These are phyloP conservation scores for Ascochyta clinopodiicola DNA, from an alignment of 2,329 filamentous ascomycete genomes.

Conservation along the genomic window DNA sequence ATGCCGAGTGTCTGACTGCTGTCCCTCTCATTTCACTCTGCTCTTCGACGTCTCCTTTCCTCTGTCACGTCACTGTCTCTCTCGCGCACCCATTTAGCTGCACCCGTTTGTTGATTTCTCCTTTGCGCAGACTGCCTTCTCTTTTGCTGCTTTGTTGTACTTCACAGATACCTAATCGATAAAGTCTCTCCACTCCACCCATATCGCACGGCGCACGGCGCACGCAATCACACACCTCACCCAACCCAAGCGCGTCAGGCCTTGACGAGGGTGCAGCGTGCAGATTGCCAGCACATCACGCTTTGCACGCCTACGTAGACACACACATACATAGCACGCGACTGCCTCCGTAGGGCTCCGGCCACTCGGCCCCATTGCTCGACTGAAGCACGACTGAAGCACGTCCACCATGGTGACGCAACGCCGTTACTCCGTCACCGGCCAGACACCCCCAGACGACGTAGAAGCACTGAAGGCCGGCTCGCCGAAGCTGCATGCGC, in stretches of 20 bases:
- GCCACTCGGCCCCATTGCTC: conserved; percentile 1
- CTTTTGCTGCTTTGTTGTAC: neutral
- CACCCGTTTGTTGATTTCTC: too few species aligned
- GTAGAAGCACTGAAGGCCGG: conserved; percentile 40
- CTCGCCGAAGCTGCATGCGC: conserved; percentile 46
- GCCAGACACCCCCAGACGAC: conserved; percentile 45
- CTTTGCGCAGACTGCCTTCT: neutral
- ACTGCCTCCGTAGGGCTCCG: conserved; percentile 12
- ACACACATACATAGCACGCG: conserved; percentile 20
- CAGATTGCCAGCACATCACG: conserved; percentile 33
- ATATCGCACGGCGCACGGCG: conserved; percentile 23
- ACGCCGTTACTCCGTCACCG: conserved; percentile 47
- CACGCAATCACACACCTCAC: conserved; percentile 36
- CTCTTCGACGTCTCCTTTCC: conserved; percentile 12
- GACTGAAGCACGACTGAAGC: conserved; percentile 5
- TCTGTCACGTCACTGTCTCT: conserved; percentile 11
- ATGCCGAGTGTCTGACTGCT: conserved; percentile 18
- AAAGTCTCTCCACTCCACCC: conserved; percentile 28
- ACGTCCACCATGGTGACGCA: conserved; percentile 37
- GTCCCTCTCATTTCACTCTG: conserved; percentile 28
- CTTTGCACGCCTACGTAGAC: conserved; percentile 23
- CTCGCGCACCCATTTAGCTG: too few species aligned
- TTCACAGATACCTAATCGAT: conserved; percentile 31
- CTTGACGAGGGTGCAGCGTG: conserved; percentile 21
- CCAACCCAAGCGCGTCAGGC: conserved; percentile 27